Base-by-base conservation (phyloP, 2,329 filamentous ascomycete species). In the Byssochlamys sp. region DNA sequence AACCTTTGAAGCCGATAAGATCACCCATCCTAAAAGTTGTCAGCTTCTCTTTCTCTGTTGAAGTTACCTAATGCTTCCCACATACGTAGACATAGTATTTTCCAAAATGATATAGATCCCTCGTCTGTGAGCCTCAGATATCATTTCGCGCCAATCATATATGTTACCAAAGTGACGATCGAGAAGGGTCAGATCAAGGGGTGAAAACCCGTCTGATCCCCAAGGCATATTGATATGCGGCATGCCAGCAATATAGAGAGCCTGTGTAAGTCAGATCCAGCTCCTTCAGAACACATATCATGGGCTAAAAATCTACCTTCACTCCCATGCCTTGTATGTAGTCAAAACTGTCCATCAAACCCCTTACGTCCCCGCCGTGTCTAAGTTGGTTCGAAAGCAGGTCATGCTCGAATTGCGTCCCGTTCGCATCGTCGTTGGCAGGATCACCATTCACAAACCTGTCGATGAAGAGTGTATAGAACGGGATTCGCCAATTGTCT, bases 31-130 rank as follows among this genome's bases (percentile, higher is more conserved):
- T 78, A 14, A 19, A 9, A 57, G 19, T 25, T 48, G 25, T 45
- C 48, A 39, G 26, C 48, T 55, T 29, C 24, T 29, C 9, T 45
- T 31, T 50, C n/a, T 5, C 35, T 24, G 14, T 33, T 24, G 14
- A 35, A 14, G 6, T 7, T 10, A 4, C 29, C 29, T 6, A 6
- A 25, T 54, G 6, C 51, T 55, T 24, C 53, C 25, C n/a, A 65
- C 73, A 66, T 64, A 75, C 70, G 82, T 85, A 27, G 79, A 77
- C 68, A 84, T 78, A 2, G 82, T 85, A 65, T 84, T 84, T 63
- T 85, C 83, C 55, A 84, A 61, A 26, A 85, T 69, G 27, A 84
- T 80, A 67, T 83, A 84, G 81, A 85, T 84, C 57, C 75, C 78
- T 35, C 79, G 73, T 3, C 66, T 62, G 65, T 85, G 83, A 25